These are phyloP conservation scores for Fusarium sp. DNA, from an alignment of 2,329 filamentous ascomycete species.

Conservation along the genomic window DNA sequence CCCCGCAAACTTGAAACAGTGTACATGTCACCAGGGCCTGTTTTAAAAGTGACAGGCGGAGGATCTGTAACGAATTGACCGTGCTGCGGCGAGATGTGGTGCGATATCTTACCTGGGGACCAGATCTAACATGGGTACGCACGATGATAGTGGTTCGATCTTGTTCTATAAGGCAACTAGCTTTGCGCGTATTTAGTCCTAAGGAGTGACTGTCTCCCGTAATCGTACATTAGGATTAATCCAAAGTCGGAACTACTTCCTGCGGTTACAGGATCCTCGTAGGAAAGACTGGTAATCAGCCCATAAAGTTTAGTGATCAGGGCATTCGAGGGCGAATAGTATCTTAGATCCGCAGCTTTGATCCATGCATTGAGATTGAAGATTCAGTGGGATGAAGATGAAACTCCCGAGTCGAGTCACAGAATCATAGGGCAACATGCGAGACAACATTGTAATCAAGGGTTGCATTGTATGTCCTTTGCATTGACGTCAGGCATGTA, in stretches of 20 bases:
- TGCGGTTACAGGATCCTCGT: constrained; percentile 7
- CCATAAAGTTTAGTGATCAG: constrained; percentile 14
- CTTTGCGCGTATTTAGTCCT: constrained; percentile 1
- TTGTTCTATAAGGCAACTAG: constrained; percentile 19
- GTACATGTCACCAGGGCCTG: constrained; percentile 17
- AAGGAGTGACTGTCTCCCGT: constrained; percentile 13
- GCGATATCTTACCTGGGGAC: constrained; percentile 38
- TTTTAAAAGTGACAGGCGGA: constrained; percentile 28
- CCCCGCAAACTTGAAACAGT: constrained; percentile 43
- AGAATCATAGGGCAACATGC: constrained; percentile 26
- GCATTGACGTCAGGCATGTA: constrained; percentile 16
- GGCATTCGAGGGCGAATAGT: constrained; percentile 30
- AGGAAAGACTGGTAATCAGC: constrained; percentile 10
- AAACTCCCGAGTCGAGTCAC: constrained; percentile 40
- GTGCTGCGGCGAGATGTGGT: constrained; percentile 42
- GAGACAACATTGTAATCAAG: constrained; percentile 37
- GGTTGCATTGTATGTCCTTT: constrained; percentile 19
- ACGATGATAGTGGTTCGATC: constrained; percentile 45
- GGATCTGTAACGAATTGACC: constrained; percentile 29
- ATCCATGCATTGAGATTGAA: constrained; percentile 24
- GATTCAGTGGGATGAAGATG: constrained; percentile 42
- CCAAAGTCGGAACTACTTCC: constrained; percentile 16
- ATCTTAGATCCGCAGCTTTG: constrained; percentile 31
- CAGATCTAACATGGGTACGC: constrained; percentile 42
- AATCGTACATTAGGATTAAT: constrained; percentile 5